Percentiles rank a stretch among this genome's conserved stretches.
These are phyloP conservation scores for Coelastrella sp. DNA, from an alignment of 139 green algal genomes.

Conservation along the genomic window DNA sequence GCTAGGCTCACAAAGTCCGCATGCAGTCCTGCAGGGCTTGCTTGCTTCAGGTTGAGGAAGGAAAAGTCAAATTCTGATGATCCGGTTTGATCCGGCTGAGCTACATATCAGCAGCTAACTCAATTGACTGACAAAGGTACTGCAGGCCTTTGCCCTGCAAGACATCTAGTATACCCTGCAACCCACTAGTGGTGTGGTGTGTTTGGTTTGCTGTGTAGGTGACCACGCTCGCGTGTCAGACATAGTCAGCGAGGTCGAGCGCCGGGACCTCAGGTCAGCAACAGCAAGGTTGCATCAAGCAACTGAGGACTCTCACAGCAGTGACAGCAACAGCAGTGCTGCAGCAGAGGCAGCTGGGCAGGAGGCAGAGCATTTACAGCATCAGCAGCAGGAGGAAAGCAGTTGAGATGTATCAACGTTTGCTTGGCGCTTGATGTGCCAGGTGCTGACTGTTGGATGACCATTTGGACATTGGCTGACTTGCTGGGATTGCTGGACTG, in stretches of 20 bases:
- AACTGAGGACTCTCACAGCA: not conserved
- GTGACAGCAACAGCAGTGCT: not conserved
- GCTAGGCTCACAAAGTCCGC: too few relatives aligned
- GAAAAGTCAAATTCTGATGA: not conserved
- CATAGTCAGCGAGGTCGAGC: constrained; percentile 37
- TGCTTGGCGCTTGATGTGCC: too few relatives aligned
- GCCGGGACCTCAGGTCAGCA: constrained; percentile 12
- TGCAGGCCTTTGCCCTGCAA: too few relatives aligned
- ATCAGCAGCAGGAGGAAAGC: not conserved
- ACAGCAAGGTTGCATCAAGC: constrained; percentile 21
- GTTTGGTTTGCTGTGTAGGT: constrained; percentile 20
- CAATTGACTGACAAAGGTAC: not conserved
- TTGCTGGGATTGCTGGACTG: too few relatives aligned
- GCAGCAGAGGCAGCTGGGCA: not conserved
- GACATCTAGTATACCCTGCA: not conserved
- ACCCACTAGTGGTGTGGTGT: not conserved
- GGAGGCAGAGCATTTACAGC: not conserved
- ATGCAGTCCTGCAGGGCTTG: too few relatives aligned
- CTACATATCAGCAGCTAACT: not conserved
- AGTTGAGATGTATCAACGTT: not conserved
- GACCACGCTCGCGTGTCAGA: constrained; percentile 44
- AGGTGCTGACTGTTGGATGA: too few relatives aligned
- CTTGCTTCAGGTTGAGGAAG: too few relatives aligned
- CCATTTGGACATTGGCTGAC: too few relatives aligned
- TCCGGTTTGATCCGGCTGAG: not conserved